Evolutionary conservation across 1,139 yeast genomes (phyloP).

Genomic region (Sugiyamaella sp.): DNA sequence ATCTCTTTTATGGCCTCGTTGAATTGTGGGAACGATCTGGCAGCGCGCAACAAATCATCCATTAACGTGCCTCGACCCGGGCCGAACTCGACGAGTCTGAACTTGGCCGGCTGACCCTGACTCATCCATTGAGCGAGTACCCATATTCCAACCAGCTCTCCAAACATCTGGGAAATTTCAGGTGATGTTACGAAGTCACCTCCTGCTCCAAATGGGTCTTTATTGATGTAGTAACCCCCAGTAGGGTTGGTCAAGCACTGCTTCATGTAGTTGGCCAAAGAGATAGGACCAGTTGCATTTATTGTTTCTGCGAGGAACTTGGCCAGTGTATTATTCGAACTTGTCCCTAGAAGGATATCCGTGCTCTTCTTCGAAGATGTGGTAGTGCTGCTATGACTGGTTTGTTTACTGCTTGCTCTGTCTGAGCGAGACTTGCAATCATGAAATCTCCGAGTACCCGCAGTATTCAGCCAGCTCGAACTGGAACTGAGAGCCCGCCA

Average conservation of each 20-base stretch:
- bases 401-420: neutral
- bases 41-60: slow-evolving; percentile 57
- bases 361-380: slow-evolving; percentile 3
- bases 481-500: no score
- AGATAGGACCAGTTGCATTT: slow-evolving; percentile 73
- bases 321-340: slow-evolving; percentile 14
- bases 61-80: slow-evolving; percentile 86
- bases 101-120: slow-evolving; percentile 54
- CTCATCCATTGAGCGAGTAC: slow-evolving; percentile 55
- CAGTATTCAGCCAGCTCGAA: no score
- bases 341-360: neutral
- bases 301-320: slow-evolving; percentile 44
- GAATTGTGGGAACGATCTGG: slow-evolving; percentile 37
- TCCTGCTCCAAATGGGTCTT: slow-evolving; percentile 66
- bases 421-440: neutral
- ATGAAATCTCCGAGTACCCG: slow-evolving; percentile 5
- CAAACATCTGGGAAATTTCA: slow-evolving; percentile 85
- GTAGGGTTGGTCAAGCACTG: slow-evolving; percentile 81
- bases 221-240: slow-evolving; percentile 77
- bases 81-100: slow-evolving; percentile 79
- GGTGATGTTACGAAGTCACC: slow-evolving; percentile 90
- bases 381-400: neutral
- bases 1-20: slow-evolving; percentile 45
- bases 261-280: slow-evolving; percentile 75
- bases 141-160: slow-evolving; percentile 85